These are phyloP conservation scores for Fusarium sp. DNA, from an alignment of 2,329 filamentous ascomycete species.

Conservation along the genomic window DNA sequence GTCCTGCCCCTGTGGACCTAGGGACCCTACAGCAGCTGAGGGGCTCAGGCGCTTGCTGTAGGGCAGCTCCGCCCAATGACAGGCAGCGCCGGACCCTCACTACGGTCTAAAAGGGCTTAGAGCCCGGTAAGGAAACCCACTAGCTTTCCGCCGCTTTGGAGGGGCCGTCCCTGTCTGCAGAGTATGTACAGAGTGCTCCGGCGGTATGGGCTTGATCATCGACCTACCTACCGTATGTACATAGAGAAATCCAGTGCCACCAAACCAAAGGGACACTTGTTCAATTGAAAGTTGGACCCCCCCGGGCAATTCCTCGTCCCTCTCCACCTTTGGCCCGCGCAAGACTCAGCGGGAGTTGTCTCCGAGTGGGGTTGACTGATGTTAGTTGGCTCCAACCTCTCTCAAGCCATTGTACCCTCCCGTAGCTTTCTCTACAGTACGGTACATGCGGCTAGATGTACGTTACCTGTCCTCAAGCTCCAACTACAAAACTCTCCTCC, in stretches of 20 bases:
- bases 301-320: conserved; percentile 10
- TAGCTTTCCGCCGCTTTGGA: conserved; percentile 25
- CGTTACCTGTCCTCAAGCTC: conserved; percentile 37
- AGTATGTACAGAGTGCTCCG: conserved; percentile 8
- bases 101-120: conserved; percentile 12
- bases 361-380: conserved; percentile 17
- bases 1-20: conserved; percentile 7
- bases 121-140: conserved; percentile 7
- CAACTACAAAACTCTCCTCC: conserved; percentile 50
- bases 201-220: conserved; percentile 29
- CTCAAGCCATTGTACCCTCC: conserved; percentile 11
- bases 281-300: conserved; percentile 48
- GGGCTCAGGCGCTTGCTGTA: conserved; percentile 30
- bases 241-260: conserved; percentile 21
- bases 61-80: conserved; percentile 24
- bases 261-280: conserved; percentile 55
- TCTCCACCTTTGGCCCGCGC: conserved; percentile 16
- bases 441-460: conserved; percentile 4
- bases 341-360: conserved; percentile 32
- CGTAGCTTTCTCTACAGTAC: neutral
- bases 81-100: neutral
- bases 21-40: conserved; percentile 28
- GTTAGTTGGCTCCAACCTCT: conserved; percentile 7
- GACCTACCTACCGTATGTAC: neutral
- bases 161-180: conserved; percentile 23